Evolutionary conservation across 805 yeast genomes (phyloP).

Genomic region (Monosporozyma yasuniensis): DNA sequence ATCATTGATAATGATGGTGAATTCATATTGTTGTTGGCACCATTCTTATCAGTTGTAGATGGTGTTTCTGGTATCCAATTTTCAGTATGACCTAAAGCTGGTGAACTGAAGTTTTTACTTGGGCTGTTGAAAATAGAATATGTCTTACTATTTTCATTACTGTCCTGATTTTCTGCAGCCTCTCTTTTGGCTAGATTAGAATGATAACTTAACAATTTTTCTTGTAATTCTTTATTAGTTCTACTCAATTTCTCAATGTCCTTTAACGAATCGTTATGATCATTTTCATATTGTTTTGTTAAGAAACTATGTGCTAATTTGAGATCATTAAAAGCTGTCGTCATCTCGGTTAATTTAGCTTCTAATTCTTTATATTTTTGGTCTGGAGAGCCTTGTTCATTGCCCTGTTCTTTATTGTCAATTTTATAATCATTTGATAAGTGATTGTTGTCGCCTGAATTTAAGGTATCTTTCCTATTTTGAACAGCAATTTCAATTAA

Average conservation of each 20-base stretch:
- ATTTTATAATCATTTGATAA: neutral
- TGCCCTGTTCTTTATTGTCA: neutral
- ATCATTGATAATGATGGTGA: conserved; percentile 44
- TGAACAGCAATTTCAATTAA: conserved; percentile 9
- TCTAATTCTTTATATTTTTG: neutral
- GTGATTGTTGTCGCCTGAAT: neutral
- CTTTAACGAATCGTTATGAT: conserved; percentile 46
- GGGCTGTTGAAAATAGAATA: neutral
- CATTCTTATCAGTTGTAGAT: conserved; percentile 4
- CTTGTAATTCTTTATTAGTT: conserved; percentile 44
- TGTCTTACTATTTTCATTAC: neutral
- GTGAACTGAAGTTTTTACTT: neutral
- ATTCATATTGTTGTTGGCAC: neutral
- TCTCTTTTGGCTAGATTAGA: conserved; percentile 29
- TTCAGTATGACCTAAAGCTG: neutral
- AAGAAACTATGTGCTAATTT: conserved; percentile 64
- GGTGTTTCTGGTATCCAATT: conserved; percentile 1
- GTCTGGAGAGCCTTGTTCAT: neutral
- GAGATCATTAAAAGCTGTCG: conserved; percentile 57
- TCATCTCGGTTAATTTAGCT: conserved; percentile 25
- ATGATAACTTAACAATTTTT: conserved; percentile 37
- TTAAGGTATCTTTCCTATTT: neutral
- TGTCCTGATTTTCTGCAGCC: neutral
- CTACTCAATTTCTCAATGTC: conserved; percentile 45
- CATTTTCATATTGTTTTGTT: conserved; percentile 58